Evolutionary conservation across 345 rosid genomes (phyloP).

Genomic region (Hibiscus syriacus): DNA sequence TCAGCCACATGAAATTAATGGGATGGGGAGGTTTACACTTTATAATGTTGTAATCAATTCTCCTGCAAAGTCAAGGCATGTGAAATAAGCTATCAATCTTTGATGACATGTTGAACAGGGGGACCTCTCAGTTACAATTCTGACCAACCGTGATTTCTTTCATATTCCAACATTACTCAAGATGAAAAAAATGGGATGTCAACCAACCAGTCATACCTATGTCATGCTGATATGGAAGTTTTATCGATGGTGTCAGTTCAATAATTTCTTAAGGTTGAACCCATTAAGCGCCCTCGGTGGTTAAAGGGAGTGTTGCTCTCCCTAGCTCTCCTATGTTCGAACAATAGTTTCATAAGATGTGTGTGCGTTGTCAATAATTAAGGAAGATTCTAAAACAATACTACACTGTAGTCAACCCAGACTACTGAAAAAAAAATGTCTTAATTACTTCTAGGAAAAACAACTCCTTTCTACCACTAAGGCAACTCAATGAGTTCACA

Average conservation of each 20-base stretch:
- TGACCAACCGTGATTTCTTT: constrained; percentile 70
- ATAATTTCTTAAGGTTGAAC: constrained; percentile 45
- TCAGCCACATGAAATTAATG: constrained; percentile 45
- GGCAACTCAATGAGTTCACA: too few relatives aligned
- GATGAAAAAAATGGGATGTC: constrained; percentile 65
- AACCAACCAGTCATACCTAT: constrained; percentile 60
- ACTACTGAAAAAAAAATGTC: too few relatives aligned
- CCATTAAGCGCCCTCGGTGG: too few relatives aligned
- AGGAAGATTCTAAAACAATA: too few relatives aligned
- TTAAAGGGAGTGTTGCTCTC: too few relatives aligned
- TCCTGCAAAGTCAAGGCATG: constrained; percentile 59
- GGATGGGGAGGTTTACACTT: constrained; percentile 80
- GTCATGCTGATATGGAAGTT: constrained; percentile 79
- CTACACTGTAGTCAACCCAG: too few relatives aligned
- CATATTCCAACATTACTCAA: constrained; percentile 47
- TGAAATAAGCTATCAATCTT: constrained; percentile 52
- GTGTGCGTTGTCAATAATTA: too few relatives aligned
- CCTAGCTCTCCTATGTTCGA: too few relatives aligned
- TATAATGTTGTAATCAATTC: constrained; percentile 72
- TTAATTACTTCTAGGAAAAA: too few relatives aligned
- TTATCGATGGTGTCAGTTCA: constrained; percentile 74
- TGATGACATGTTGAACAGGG: constrained; percentile 62
- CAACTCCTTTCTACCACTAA: too few relatives aligned
- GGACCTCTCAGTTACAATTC: constrained; percentile 45
- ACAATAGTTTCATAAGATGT: too few relatives aligned